phyloP scores from a whole-genome alignment of 2,329 filamentous ascomycete species.

The Sclerotinia spermophila region DNA sequence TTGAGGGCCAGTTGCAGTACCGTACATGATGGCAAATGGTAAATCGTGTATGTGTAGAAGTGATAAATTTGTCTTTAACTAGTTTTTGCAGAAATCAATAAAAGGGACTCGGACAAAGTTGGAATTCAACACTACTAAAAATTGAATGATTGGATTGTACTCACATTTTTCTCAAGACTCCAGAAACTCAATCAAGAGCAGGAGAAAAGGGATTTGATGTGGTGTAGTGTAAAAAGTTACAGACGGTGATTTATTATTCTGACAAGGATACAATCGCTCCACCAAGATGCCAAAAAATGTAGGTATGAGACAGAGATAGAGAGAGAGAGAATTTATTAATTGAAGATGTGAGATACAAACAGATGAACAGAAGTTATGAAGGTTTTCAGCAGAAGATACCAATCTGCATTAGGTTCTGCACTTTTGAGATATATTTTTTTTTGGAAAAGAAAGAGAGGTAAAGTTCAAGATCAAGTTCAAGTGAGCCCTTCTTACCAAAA shows the following conservation, averaged over 20 bases:
- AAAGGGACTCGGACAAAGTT: neutral
- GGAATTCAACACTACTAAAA: neutral
- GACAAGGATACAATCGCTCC: conserved; percentile 15
- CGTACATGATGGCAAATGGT: conserved; percentile 68
- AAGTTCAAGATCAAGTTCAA: neutral
- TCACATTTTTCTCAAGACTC: conserved; percentile 30
- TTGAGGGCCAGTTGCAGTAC: conserved; percentile 76
- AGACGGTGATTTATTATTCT: conserved; percentile 15
- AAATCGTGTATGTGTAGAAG: neutral
- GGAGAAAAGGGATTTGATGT: conserved; percentile 28
- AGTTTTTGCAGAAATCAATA: conserved; percentile 14
- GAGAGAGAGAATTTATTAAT: neutral
- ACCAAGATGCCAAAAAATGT: conserved; percentile 20
- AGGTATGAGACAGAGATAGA: conserved; percentile 9
- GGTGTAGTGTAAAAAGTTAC: conserved; percentile 9
- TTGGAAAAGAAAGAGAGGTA: neutral
- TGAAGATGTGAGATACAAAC: neutral
- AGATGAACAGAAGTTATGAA: neutral
- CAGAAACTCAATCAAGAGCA: conserved; percentile 40
- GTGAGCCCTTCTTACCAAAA: neutral
- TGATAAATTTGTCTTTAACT: conserved; percentile 16
- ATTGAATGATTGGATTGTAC: conserved; percentile 3
- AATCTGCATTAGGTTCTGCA: conserved; percentile 1
- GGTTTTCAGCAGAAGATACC: neutral
- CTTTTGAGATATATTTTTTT: neutral